A percentile compares a stretch with the other conserved stretches of the same genome.
These are phyloP conservation scores for Themeda triandra DNA, from an alignment of 176 grass and related monocot genomes.

Conservation along the genomic window DNA sequence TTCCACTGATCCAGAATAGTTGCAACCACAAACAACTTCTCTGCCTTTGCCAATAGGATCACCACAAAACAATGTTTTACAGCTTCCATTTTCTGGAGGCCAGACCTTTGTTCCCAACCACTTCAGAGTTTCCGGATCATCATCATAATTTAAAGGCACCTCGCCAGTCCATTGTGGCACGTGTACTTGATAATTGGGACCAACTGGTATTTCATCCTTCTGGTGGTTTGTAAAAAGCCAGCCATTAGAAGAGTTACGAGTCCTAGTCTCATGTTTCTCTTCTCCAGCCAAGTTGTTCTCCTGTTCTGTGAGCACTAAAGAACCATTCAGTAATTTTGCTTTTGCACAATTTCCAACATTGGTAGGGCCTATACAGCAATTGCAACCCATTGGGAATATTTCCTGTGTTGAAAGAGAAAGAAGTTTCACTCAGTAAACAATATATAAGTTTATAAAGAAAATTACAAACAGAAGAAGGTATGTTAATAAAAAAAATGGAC, in stretches of 20 bases:
- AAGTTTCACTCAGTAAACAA: not conserved
- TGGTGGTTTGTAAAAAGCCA: slow-evolving; percentile 35
- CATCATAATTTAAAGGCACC: slow-evolving; percentile 27
- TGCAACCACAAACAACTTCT: slow-evolving; percentile 46
- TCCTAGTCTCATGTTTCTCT: slow-evolving; percentile 7
- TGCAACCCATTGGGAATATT: slow-evolving; percentile 27
- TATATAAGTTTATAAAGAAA: not conserved
- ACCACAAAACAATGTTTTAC: not conserved
- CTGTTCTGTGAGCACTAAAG: not conserved
- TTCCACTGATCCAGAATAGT: slow-evolving; percentile 44
- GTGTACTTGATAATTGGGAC: slow-evolving; percentile 37
- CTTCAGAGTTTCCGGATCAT: slow-evolving; percentile 41
- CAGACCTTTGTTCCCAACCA: slow-evolving; percentile 65
- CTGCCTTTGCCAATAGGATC: slow-evolving; percentile 51
- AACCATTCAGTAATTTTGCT: slow-evolving; percentile 17
- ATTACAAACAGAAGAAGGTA: not conserved
- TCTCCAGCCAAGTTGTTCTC: slow-evolving; percentile 6
- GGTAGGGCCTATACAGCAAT: slow-evolving; percentile 21
- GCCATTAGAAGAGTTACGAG: slow-evolving; percentile 22
- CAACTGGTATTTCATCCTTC: slow-evolving; percentile 36
- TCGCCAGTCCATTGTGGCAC: slow-evolving; percentile 49
- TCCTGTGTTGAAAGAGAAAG: slow-evolving; percentile 25
- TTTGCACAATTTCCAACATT: not conserved
- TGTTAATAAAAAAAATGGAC: not conserved
- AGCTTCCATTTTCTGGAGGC: slow-evolving; percentile 42